Percentiles rank a stretch among this genome's conserved stretches.
Conservation (phyloP, 1,284 basidiomycete species). For the Leccinum ponderosum region DNA sequence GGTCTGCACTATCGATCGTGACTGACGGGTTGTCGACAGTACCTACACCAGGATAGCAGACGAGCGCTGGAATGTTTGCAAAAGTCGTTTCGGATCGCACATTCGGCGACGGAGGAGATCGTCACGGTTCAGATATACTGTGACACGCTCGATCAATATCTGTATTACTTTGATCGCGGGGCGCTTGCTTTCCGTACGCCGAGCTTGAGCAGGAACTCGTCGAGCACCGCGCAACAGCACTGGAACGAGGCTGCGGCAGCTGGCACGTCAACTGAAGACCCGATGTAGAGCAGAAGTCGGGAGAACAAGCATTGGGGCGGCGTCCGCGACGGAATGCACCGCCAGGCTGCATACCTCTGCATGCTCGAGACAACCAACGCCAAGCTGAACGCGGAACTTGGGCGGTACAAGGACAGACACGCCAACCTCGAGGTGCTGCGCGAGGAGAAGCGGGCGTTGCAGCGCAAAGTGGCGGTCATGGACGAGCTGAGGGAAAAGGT, state of each 20-base stretch:
- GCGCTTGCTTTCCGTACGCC: constrained; percentile 3
- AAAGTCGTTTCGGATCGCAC: no score
- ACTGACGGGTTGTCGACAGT: no score
- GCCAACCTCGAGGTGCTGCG: constrained; percentile 66
- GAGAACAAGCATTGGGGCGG: constrained; percentile 56
- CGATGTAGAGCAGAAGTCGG: constrained; percentile 11
- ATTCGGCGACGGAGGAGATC: no score
- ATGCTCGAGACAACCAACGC: constrained; percentile 64
- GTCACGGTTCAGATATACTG: no score
- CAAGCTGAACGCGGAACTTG: constrained; percentile 55
- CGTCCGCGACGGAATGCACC: constrained; percentile 61
- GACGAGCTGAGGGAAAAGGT: constrained; percentile 63
- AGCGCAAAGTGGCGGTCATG: constrained; percentile 52
- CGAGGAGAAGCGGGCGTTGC: constrained; percentile 72
- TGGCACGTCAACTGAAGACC: constrained; percentile 7
- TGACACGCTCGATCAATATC: no score
- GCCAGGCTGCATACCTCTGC: constrained; percentile 61
- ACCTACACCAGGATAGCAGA: no score
- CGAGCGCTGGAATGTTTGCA: no score
- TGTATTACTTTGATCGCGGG: no score
- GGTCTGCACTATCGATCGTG: no score
- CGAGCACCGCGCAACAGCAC: constrained; percentile 41
- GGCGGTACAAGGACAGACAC: constrained; percentile 52
- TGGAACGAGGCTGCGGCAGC: constrained; percentile 37
- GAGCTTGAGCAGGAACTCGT: constrained; percentile 47